These are phyloP conservation scores for Rosellinia necatrix DNA, from an alignment of 2,329 filamentous ascomycete genomes.

Conservation along the genomic window DNA sequence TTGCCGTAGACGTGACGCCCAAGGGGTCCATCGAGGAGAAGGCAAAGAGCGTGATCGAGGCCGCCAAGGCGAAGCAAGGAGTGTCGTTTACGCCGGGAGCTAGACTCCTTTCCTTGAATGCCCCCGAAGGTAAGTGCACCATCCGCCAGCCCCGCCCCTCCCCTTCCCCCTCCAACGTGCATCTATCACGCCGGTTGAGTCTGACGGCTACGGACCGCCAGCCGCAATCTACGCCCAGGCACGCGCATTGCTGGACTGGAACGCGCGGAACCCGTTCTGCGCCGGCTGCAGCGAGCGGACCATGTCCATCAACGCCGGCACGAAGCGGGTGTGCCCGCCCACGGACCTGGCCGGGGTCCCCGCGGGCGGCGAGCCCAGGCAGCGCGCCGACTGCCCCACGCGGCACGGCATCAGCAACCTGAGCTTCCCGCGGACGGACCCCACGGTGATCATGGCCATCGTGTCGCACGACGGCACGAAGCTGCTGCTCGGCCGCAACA, in stretches of 20 bases:
- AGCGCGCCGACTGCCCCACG: conserved; percentile 76
- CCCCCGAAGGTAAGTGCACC: conserved; percentile 50
- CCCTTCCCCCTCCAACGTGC: too few species aligned
- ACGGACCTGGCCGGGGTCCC: conserved; percentile 61
- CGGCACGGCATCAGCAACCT: conserved; percentile 87
- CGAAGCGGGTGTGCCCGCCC: conserved; percentile 79
- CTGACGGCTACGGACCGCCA: conserved; percentile 48
- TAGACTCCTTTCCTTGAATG: conserved; percentile 49
- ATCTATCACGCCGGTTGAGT: too few species aligned
- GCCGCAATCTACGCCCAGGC: conserved; percentile 91
- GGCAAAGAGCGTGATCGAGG: conserved; percentile 63
- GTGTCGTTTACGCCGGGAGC: conserved; percentile 67
- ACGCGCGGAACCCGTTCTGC: conserved; percentile 89
- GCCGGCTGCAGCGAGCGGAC: conserved; percentile 85
- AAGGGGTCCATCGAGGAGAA: conserved; percentile 65
- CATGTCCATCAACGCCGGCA: conserved; percentile 76
- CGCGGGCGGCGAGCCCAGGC: conserved; percentile 47
- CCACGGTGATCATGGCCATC: conserved; percentile 93
- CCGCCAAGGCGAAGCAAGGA: conserved; percentile 62
- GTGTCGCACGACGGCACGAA: conserved; percentile 78
- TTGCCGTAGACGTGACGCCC: conserved; percentile 87
- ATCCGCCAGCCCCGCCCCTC: too few species aligned
- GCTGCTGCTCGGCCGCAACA: conserved; percentile 82
- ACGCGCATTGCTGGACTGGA: conserved; percentile 91
- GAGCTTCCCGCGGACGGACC: conserved; percentile 88